Evolutionary conservation across 2,329 filamentous ascomycete species (phyloP).

Genomic region (Cytospora schulzeri): DNA sequence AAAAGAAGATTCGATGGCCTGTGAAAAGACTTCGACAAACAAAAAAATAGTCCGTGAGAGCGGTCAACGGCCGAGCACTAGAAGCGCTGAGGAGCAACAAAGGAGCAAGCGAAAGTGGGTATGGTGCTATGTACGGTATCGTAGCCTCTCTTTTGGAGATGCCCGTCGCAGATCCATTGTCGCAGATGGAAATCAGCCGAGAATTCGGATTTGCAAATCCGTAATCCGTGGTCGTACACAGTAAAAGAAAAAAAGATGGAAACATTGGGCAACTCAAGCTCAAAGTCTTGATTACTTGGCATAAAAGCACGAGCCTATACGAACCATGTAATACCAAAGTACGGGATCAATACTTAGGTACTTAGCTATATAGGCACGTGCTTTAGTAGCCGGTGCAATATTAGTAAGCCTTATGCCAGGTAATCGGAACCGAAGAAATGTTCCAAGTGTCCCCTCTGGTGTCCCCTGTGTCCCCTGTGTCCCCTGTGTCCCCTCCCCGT

Average conservation of each 20-base stretch:
- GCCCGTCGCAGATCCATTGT: background rate
- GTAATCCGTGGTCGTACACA: too few species aligned
- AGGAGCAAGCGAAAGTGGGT: background rate
- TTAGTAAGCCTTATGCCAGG: too few species aligned
- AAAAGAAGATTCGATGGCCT: background rate
- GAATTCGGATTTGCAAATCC: background rate
- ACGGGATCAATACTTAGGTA: too few species aligned
- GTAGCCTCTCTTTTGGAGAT: background rate
- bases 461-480: too few species aligned
- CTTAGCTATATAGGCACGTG: too few species aligned
- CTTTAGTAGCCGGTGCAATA: too few species aligned
- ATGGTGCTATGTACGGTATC: background rate
- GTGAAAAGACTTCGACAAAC: background rate
- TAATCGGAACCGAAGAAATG: too few species aligned
- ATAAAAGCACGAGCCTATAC: background rate
- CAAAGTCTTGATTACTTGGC: background rate
- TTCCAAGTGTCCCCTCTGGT: too few species aligned
- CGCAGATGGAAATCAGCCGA: conserved; percentile 2
- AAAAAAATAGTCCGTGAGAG: background rate
- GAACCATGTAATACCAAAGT: too few species aligned
- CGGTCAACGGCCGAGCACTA: background rate
- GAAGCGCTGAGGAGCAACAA: background rate
- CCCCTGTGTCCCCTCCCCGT: too few species aligned
- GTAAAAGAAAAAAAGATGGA: too few species aligned
- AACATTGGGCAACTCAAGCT: too few species aligned